Evolutionary conservation across 202 grass and related monocot species (phyloP), one percentile per base, ranked within the genome.

Genomic region (Elaeis oleifera): DNA sequence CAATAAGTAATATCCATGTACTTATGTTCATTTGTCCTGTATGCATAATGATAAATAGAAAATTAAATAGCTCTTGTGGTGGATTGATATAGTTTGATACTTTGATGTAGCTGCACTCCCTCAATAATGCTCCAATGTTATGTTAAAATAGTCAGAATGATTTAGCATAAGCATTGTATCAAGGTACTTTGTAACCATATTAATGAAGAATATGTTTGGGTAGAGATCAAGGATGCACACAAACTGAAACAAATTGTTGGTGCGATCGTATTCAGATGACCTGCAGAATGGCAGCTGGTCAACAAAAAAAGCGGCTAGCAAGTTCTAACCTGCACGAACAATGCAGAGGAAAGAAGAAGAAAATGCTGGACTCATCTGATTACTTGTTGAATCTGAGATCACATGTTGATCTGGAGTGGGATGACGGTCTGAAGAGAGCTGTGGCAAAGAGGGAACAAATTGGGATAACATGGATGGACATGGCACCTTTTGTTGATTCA

Each of bases 201-300:
- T 44, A 3, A 44, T 44, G 36, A 44, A 44, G 36, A 44, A 44
- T 44, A 44, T 44, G 36, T 44, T 44, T 13, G 8, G 36, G 36
- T 44, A 44, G 36, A 44, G 36, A 44, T 44, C 36, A 44, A 44
- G 36, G 8, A 44, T 44, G 36, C 36, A 44, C 36, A 13, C 36
- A 44, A 44, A 44, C 36, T 44, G 36, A 44, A 44, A 67, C 57
- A 75, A 16, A 51, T 65, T 79, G 5, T 19, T 58, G 22, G 7
- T 68, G 26, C 56, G n/a, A 55, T 71, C 26, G 73, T 63, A 53
- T 78, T 55, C 69, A 84, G 75, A 88, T 84, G 89, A 95, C 89
- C 56, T 88, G 76, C 75, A 80, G 69, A 80, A 95, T 88, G 89
- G 82, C 84, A 76, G 76, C 84, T 69, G 79, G 78, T 65, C 86